phyloP scores from a whole-genome alignment of 2,329 filamentous ascomycete species.

The Fusarium subtropicale region DNA sequence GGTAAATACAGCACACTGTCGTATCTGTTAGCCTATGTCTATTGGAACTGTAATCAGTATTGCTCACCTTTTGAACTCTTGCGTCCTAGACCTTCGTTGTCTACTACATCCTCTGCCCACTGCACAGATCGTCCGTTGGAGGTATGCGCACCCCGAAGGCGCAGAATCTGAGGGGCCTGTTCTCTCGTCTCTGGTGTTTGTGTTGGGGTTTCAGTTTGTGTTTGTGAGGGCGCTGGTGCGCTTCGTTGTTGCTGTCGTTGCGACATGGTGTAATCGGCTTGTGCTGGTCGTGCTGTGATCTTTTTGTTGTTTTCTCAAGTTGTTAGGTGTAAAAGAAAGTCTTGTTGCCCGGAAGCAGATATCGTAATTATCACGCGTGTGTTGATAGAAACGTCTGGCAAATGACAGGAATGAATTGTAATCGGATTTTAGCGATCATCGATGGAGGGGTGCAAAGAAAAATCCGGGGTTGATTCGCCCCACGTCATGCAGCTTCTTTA shows the following conservation, averaged over 20 bases:
- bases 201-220: constrained; percentile 49
- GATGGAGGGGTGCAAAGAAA: constrained; percentile 36
- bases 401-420: constrained; percentile 22
- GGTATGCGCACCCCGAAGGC: constrained; percentile 62
- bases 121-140: constrained; percentile 73
- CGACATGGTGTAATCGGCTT: constrained; percentile 46
- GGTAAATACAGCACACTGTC: constrained; percentile 98
- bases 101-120: constrained; percentile 93
- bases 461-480: constrained; percentile 35
- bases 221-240: constrained; percentile 51
- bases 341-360: neutral
- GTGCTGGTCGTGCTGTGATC: neutral
- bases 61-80: constrained; percentile 90
- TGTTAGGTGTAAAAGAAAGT: neutral
- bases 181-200: constrained; percentile 46
- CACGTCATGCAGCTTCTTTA: constrained; percentile 31
- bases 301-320: neutral
- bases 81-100: constrained; percentile 94
- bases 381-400: constrained; percentile 30
- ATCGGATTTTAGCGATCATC: constrained; percentile 20
- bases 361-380: constrained; percentile 28
- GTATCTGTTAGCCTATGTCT: neutral
- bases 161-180: constrained; percentile 57
- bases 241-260: constrained; percentile 48
- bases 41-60: neutral